Conservation (phyloP, 179 eudicot species). For the Patellifolia procumbens region DNA sequence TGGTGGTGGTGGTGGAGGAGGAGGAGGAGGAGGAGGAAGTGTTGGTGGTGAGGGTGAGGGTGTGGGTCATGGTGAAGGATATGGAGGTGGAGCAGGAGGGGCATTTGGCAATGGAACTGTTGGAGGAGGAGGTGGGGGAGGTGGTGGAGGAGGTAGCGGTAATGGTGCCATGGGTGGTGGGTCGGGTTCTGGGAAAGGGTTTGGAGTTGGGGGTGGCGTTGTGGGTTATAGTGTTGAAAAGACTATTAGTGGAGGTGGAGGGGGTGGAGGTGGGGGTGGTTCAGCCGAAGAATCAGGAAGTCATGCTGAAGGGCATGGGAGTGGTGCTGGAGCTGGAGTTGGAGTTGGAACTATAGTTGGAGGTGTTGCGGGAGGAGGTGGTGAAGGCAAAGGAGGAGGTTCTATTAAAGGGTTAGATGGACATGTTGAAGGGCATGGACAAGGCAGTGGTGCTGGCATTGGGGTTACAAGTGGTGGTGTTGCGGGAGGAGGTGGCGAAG, state of each 20-base stretch:
- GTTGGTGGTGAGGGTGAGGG: too few species aligned
- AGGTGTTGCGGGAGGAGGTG: conserved; percentile 16
- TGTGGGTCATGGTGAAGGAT: conserved; percentile 4
- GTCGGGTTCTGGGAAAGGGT: conserved; percentile 29
- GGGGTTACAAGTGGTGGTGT: background rate
- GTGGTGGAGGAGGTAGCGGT: background rate
- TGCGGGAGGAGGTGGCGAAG: conserved; percentile 17
- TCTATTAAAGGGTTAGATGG: background rate
- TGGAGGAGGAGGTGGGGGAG: conserved; percentile 10
- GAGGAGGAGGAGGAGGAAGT: conserved; percentile 22
- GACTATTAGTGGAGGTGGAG: conserved; percentile 28
- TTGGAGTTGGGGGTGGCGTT: conserved; percentile 15
- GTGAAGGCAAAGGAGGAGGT: conserved; percentile 19
- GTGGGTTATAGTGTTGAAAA: too few species aligned
- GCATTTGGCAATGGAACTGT: conserved; percentile 13
- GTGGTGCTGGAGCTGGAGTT: conserved; percentile 29
- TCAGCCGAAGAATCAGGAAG: conserved; percentile 18
- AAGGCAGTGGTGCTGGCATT: background rate
- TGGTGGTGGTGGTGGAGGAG: conserved; percentile 20
- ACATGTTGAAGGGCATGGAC: conserved; percentile 22
- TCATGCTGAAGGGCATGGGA: conserved; percentile 25
- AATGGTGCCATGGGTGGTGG: background rate
- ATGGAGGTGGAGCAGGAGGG: conserved; percentile 7
- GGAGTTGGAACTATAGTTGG: conserved; percentile 16
- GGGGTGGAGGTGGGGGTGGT: conserved; percentile 27